These are phyloP conservation scores for Myriosclerotinia scirpicola DNA, from an alignment of 2,329 filamentous ascomycete species.

Conservation along the genomic window DNA sequence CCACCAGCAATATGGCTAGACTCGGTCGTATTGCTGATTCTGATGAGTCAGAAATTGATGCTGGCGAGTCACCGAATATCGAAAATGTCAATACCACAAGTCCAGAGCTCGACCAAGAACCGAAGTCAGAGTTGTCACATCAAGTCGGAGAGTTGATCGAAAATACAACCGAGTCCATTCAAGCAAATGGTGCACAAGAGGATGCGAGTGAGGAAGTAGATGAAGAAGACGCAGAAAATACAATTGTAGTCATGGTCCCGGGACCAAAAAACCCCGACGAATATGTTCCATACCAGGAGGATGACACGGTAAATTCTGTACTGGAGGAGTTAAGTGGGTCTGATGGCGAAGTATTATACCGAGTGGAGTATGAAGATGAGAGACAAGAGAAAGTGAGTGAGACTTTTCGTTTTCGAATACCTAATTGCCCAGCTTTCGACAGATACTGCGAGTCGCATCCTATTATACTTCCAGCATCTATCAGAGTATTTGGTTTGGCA, in stretches of 20 bases:
- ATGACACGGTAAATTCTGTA: conserved; percentile 39
- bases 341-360: conserved; percentile 34
- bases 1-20: conserved; percentile 1
- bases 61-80: background rate
- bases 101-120: conserved; percentile 25
- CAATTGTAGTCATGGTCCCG: conserved; percentile 35
- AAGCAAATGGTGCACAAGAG: background rate
- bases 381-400: conserved; percentile 39
- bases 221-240: conserved; percentile 10
- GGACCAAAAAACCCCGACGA: conserved; percentile 36
- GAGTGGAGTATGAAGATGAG: conserved; percentile 40
- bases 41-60: conserved; percentile 28
- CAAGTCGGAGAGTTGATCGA: conserved; percentile 30
- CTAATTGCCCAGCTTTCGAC: background rate
- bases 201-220: background rate
- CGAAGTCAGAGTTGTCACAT: conserved; percentile 33
- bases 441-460: background rate
- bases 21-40: conserved; percentile 26
- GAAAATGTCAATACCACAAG: conserved; percentile 25
- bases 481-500: background rate
- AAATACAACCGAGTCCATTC: conserved; percentile 12
- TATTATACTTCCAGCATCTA: background rate
- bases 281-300: conserved; percentile 35
- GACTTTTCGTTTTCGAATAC: conserved; percentile 10
- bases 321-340: conserved; percentile 32